Conservation (phyloP, 345 rosid species). For the Pugionium cornutum region DNA sequence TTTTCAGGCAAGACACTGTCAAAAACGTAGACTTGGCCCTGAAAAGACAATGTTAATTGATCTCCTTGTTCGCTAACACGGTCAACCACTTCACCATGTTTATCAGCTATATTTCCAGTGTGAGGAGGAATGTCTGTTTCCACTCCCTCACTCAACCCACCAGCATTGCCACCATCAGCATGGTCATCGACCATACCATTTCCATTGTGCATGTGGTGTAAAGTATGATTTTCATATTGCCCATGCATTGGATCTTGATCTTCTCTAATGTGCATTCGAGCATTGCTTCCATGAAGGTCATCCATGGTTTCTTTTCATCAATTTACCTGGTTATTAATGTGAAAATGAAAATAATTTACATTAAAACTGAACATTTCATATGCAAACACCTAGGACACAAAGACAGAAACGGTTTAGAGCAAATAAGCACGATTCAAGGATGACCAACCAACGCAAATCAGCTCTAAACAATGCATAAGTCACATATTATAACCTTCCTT, state of each 20-base stretch:
- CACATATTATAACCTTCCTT: too few species aligned
- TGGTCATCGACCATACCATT: conserved; percentile 44
- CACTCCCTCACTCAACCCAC: conserved; percentile 40
- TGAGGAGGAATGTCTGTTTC: conserved; percentile 56
- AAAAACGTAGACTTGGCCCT: conserved; percentile 78
- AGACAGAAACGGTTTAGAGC: not conserved
- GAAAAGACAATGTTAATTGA: conserved; percentile 70
- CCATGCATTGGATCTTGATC: conserved; percentile 47
- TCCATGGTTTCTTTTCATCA: conserved; percentile 45
- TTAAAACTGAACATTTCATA: not conserved
- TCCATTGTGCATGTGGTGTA: conserved; percentile 50
- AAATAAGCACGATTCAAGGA: not conserved
- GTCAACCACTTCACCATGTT: conserved; percentile 45
- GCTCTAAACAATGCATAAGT: too few species aligned
- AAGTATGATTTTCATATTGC: conserved; percentile 48
- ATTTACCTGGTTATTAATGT: conserved; percentile 6
- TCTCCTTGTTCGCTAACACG: conserved; percentile 52
- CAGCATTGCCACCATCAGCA: conserved; percentile 43
- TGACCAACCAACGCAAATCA: too few species aligned
- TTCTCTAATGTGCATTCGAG: conserved; percentile 47
- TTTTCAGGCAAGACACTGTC: conserved; percentile 70
- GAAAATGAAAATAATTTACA: not conserved
- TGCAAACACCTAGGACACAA: not conserved
- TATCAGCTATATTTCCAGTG: conserved; percentile 50
- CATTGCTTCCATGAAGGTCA: conserved; percentile 46